Evolutionary conservation across 2,329 filamentous ascomycete species (phyloP).

Genomic region (Orbilia javanica): DNA sequence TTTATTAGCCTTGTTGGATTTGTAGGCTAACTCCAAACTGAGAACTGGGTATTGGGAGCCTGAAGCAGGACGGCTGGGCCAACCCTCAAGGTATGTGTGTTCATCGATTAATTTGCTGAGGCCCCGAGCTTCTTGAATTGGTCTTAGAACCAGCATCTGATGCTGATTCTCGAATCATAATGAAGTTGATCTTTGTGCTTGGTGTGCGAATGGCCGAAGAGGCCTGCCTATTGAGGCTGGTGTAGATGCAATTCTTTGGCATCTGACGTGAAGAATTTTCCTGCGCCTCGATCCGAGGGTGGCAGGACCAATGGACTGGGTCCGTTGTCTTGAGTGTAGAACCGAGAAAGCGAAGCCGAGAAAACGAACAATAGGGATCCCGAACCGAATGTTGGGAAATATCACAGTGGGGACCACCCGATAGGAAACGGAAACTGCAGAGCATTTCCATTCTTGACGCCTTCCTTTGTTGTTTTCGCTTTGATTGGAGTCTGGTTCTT

Average conservation of each 20-base stretch:
- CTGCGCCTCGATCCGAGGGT: conserved; percentile 55
- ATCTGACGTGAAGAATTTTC: conserved; percentile 47
- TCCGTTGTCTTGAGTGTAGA: conserved; percentile 44
- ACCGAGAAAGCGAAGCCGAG: conserved; percentile 36
- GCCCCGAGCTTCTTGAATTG: conserved; percentile 36
- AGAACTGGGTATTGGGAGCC: conserved; percentile 42
- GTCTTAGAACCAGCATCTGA: conserved; percentile 16
- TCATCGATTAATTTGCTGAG: neutral
- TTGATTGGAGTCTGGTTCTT: conserved; percentile 42
- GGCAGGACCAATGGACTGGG: conserved; percentile 43
- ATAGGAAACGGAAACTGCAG: conserved; percentile 44
- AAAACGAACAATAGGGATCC: conserved; percentile 40
- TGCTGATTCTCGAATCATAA: conserved; percentile 26
- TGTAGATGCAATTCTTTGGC: conserved; percentile 16
- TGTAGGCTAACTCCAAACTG: conserved; percentile 1
- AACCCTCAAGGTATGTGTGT: conserved; percentile 19
- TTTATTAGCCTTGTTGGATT: conserved; percentile 4
- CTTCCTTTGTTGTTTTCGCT: conserved; percentile 38
- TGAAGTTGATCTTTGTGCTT: neutral
- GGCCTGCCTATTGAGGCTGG: conserved; percentile 46
- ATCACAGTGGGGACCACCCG: conserved; percentile 32
- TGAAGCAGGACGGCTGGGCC: neutral
- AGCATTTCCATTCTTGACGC: conserved; percentile 28
- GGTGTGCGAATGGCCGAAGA: conserved; percentile 3
- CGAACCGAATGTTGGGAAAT: conserved; percentile 46